Evolutionary conservation across 208 protist genomes (phyloP).

Genomic region (Crithidia expoeki): DNA sequence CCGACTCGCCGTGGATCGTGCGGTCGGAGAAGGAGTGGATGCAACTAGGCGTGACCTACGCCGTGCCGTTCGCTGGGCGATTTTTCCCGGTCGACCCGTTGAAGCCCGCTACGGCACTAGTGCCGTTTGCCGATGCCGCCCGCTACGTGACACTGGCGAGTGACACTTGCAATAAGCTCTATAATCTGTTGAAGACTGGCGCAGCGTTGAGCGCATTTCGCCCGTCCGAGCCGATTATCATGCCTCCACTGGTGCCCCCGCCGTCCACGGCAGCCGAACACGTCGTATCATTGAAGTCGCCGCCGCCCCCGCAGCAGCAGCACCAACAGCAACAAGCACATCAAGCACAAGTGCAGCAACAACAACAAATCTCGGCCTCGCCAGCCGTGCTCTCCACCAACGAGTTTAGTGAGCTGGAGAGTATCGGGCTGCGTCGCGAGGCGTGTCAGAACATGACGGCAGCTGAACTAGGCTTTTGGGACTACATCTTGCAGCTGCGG

Average conservation of each 20-base stretch:
- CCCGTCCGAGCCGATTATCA: not conserved
- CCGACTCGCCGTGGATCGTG: conserved; percentile 50
- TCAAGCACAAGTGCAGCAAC: no score
- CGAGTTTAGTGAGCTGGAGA: conserved; percentile 18
- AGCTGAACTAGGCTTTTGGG: conserved; percentile 37
- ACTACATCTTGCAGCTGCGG: conserved; percentile 27
- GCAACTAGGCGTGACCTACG: conserved; percentile 50
- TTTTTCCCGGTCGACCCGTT: conserved; percentile 42
- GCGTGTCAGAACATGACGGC: conserved; percentile 27
- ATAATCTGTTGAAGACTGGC: conserved; percentile 29
- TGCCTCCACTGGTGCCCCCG: not conserved
- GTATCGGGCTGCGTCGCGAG: conserved; percentile 32
- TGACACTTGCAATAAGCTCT: conserved; percentile 30
- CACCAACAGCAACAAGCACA: conserved; percentile 1
- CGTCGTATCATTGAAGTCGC: not conserved
- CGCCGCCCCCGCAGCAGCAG: not conserved
- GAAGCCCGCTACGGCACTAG: conserved; percentile 19
- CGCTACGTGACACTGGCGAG: conserved; percentile 38
- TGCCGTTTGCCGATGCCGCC: conserved; percentile 41
- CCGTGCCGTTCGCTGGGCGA: conserved; percentile 49
- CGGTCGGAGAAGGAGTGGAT: conserved; percentile 45
- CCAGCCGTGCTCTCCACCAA: not conserved
- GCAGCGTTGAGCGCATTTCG: conserved; percentile 28
- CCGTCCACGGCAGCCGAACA: not conserved
- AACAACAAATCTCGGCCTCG: not conserved